These are phyloP conservation scores for Solanum pennellii DNA, from an alignment of 257 asterid species.

Conservation along the genomic window DNA sequence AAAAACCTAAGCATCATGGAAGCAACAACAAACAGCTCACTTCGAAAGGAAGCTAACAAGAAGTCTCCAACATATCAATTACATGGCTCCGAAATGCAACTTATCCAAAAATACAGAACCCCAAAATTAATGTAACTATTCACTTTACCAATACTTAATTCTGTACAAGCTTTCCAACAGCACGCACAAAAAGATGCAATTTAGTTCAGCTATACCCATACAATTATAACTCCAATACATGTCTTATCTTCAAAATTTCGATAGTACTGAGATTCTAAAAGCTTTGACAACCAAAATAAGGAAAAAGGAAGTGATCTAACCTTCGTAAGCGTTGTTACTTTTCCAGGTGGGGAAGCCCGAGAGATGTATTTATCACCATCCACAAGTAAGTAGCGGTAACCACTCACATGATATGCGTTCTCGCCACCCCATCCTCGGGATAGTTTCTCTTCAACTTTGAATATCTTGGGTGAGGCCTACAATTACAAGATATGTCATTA, in stretches of 20 bases:
- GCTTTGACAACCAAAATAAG: background rate
- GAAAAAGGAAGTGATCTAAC: conserved; percentile 20
- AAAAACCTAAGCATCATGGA: background rate
- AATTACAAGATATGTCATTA: conserved; percentile 9
- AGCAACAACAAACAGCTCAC: background rate
- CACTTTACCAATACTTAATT: background rate
- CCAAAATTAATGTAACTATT: background rate
- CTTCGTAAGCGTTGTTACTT: conserved; percentile 90
- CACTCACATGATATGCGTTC: conserved; percentile 95
- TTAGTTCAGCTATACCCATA: background rate
- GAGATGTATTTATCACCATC: conserved; percentile 71
- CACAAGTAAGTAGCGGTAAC: conserved; percentile 83
- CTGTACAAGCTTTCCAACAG: background rate
- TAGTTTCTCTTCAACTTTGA: conserved; percentile 86
- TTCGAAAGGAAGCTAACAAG: background rate
- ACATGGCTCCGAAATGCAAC: background rate
- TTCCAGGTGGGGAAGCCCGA: conserved; percentile 96
- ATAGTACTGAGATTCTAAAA: background rate
- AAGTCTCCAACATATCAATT: background rate
- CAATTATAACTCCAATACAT: background rate
- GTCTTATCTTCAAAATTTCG: background rate
- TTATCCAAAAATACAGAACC: background rate
- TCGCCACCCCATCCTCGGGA: conserved; percentile 99
- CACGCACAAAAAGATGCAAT: background rate
- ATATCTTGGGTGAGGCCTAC: conserved; percentile 59